Evolutionary conservation across 176 grass and related monocot species (phyloP).

Genomic region (Urochloa ruziziensis): DNA sequence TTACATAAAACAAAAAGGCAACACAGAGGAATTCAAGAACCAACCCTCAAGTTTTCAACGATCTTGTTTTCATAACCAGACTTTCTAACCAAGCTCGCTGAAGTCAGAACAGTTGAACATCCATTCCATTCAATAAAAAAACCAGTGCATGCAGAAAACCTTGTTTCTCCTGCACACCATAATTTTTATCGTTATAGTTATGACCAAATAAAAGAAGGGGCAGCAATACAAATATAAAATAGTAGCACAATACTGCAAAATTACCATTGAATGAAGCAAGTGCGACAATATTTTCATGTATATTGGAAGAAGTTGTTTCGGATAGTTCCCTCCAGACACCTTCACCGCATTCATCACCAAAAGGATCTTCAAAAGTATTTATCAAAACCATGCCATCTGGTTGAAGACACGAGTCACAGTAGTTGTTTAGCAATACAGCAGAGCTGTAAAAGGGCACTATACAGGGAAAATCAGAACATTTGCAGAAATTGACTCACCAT

Average conservation of each 20-base stretch:
- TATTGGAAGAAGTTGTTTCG: no score
- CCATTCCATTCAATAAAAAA: conserved; percentile 18
- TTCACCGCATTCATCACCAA: neutral
- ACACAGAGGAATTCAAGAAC: neutral
- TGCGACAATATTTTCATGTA: neutral
- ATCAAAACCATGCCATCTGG: neutral
- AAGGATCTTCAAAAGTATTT: neutral
- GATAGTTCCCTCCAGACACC: neutral
- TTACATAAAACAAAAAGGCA: neutral
- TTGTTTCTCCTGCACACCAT: neutral
- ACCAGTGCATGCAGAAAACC: neutral
- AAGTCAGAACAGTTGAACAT: neutral
- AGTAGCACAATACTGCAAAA: neutral
- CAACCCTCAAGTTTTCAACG: neutral
- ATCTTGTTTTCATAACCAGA: neutral
- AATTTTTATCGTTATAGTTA: neutral
- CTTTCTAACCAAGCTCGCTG: neutral
- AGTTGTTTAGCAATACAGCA: neutral
- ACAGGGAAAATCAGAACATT: neutral
- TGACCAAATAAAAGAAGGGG: neutral
- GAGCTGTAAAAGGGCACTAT: neutral
- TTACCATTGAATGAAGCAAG: conserved; percentile 19
- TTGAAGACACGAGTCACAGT: neutral
- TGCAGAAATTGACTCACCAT: neutral
- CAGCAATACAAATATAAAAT: neutral